phyloP scores from a whole-genome alignment of 495 filamentous ascomycete genomes.

The Lepraria neglecta region DNA sequence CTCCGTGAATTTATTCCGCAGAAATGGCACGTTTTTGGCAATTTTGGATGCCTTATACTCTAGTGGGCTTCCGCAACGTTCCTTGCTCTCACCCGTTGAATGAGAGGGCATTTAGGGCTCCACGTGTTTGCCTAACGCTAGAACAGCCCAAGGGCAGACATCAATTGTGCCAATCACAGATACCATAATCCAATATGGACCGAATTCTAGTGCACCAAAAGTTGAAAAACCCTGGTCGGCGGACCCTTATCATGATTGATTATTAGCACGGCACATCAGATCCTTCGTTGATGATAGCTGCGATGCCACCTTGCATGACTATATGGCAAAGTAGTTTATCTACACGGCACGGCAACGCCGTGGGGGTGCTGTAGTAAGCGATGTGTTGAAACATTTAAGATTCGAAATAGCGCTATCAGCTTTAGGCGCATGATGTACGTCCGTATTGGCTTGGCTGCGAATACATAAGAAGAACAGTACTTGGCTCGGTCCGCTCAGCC shows the following conservation, averaged over 20 bases:
- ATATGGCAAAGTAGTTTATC: neutral
- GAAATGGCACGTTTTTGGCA: neutral
- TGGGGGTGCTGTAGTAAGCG: neutral
- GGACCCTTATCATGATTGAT: neutral
- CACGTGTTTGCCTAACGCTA: neutral
- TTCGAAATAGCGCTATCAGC: neutral
- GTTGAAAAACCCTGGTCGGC: neutral
- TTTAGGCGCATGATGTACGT: neutral
- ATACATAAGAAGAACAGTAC: neutral
- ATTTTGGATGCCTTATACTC: neutral
- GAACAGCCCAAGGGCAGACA: neutral
- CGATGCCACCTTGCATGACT: neutral
- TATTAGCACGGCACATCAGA: neutral
- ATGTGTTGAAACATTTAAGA: too few species aligned
- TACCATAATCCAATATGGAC: neutral
- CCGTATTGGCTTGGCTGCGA: neutral
- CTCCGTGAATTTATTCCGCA: neutral
- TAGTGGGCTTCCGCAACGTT: neutral
- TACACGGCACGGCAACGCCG: neutral
- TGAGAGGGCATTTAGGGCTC: neutral
- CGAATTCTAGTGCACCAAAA: neutral
- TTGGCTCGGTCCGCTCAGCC: neutral
- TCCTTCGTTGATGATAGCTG: neutral
- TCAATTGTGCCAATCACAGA: neutral
- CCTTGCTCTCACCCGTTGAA: neutral